These are phyloP conservation scores for Mortierella polycephala DNA, from an alignment of 371 early-diverging fungal species.

Conservation along the genomic window DNA sequence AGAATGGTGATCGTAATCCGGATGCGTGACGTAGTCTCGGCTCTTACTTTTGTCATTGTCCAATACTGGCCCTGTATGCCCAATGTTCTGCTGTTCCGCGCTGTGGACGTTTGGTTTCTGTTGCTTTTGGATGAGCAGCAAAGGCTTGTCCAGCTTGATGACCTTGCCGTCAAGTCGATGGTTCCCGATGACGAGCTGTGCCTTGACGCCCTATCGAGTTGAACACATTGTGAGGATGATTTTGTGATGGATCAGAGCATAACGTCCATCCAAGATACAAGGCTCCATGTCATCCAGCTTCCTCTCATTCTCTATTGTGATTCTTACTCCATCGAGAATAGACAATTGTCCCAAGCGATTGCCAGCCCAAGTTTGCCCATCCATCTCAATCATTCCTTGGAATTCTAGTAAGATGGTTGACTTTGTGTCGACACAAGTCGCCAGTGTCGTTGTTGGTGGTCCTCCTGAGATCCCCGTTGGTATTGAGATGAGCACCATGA, in stretches of 20 bases:
- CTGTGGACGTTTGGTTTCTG: not conserved
- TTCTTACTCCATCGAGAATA: constrained; percentile 44
- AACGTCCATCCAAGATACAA: no score
- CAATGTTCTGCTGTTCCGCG: not conserved
- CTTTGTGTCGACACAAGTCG: constrained; percentile 33
- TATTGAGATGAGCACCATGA: constrained; percentile 51
- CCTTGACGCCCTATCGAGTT: constrained; percentile 32
- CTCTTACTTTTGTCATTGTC: constrained; percentile 10
- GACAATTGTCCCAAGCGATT: constrained; percentile 46
- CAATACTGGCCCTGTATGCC: not conserved
- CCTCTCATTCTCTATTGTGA: not conserved
- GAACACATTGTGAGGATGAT: not conserved
- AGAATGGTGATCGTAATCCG: constrained; percentile 5
- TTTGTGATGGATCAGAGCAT: not conserved
- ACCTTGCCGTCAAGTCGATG: constrained; percentile 52
- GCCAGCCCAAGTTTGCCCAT: constrained; percentile 39
- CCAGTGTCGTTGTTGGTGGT: constrained; percentile 6
- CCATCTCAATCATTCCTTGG: constrained; percentile 50
- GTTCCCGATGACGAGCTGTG: constrained; percentile 47
- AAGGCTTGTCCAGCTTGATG: constrained; percentile 28
- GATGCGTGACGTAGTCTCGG: not conserved
- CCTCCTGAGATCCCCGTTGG: constrained; percentile 16
- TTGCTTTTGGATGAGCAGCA: constrained; percentile 45
- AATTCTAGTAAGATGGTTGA: constrained; percentile 46
- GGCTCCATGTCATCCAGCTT: not conserved